Percentiles rank a stretch among this genome's conserved stretches.
Conservation (phyloP, 208 protist genomes). For the Leptomonas pyrrhocoris region DNA sequence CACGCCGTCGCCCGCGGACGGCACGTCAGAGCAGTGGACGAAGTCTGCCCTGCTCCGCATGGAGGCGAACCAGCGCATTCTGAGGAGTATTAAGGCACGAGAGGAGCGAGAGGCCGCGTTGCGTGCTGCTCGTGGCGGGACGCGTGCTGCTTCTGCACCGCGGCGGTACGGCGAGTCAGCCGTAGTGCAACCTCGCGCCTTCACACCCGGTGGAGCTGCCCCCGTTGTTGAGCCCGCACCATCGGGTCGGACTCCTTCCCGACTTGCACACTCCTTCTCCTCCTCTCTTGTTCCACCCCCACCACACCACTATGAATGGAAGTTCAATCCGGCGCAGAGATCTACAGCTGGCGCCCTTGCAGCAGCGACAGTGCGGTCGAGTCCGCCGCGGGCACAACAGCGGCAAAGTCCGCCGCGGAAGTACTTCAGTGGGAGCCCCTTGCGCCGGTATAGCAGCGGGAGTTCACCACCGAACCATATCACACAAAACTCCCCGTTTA, state of each 20-base stretch:
- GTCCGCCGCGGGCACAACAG: slow-evolving; percentile 5
- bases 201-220: not conserved
- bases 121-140: not conserved
- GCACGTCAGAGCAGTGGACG: slow-evolving; percentile 24
- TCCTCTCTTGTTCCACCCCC: not conserved
- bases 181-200: not conserved
- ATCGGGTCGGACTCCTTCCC: not conserved
- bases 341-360: not conserved
- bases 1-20: not conserved
- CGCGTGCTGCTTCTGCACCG: not conserved
- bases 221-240: not conserved
- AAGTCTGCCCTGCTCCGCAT: slow-evolving; percentile 28
- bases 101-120: slow-evolving; percentile 17
- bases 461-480: not conserved
- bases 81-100: slow-evolving; percentile 19
- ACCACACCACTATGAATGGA: not conserved
- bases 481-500: slow-evolving; percentile 7
- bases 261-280: not conserved
- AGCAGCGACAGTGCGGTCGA: not conserved
- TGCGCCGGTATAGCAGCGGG: slow-evolving; percentile 2
- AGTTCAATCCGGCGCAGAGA: not conserved
- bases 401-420: not conserved
- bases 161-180: not conserved
- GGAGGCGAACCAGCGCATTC: slow-evolving; percentile 21
- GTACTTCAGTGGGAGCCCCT: slow-evolving; percentile 12